These are phyloP conservation scores for Tilletiopsis washingtonensis DNA, from an alignment of 1,284 basidiomycete species.

Conservation along the genomic window DNA sequence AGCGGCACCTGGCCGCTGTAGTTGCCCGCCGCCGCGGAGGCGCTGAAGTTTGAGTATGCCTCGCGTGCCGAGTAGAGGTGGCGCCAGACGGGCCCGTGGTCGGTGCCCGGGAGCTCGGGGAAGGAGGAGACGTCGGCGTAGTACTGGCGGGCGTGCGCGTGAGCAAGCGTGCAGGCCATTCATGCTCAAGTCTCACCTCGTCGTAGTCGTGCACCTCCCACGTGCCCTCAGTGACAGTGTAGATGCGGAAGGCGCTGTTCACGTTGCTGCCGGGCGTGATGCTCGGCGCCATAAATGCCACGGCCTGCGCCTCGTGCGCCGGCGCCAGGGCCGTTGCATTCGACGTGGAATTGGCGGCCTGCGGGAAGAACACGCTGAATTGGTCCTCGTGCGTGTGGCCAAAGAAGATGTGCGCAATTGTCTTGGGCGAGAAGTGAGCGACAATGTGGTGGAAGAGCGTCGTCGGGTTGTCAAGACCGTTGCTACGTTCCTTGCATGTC, in stretches of 20 bases:
- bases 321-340: not conserved
- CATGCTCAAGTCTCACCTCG: not conserved
- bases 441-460: constrained; percentile 54
- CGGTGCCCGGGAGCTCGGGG: constrained; percentile 51
- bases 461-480: constrained; percentile 53
- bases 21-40: constrained; percentile 6
- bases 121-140: constrained; percentile 31
- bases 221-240: constrained; percentile 63
- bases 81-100: constrained; percentile 59
- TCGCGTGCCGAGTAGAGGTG: constrained; percentile 67
- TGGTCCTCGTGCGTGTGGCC: constrained; percentile 77
- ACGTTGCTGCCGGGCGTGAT: constrained; percentile 66
- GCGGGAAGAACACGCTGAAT: constrained; percentile 63
- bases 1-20: constrained; percentile 7
- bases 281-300: constrained; percentile 56
- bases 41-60: constrained; percentile 57
- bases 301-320: constrained; percentile 28
- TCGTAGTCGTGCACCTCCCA: constrained; percentile 44
- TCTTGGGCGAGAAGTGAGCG: constrained; percentile 66
- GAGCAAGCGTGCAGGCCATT: not conserved
- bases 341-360: constrained; percentile 60
- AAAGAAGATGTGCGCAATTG: constrained; percentile 71
- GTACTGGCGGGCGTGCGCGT: constrained; percentile 25
- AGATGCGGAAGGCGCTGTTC: constrained; percentile 70
- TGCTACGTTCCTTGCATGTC: constrained; percentile 47